Percentiles rank a stretch among this genome's conserved stretches.
These are phyloP conservation scores for Mortierella sp. DNA, from an alignment of 371 early-diverging fungal genomes.

Conservation along the genomic window DNA sequence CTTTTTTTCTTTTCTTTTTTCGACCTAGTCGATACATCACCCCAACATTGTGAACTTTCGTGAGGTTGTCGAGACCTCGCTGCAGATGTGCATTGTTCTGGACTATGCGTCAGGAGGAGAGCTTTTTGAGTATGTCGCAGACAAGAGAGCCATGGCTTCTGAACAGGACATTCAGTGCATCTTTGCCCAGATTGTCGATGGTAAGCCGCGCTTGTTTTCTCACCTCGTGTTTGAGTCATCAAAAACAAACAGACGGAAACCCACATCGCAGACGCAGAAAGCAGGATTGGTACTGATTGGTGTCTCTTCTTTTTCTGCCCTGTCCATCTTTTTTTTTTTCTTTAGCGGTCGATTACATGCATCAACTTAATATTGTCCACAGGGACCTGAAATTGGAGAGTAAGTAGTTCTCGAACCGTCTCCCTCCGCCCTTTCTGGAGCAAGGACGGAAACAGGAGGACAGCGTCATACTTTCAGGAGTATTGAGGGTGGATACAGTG, in stretches of 20 bases:
- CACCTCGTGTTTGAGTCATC: constrained; percentile 5
- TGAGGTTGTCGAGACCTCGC: constrained; percentile 79
- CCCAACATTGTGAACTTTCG: constrained; percentile 79
- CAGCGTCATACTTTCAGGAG: not conserved
- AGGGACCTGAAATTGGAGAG: constrained; percentile 87
- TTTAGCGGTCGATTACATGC: constrained; percentile 76
- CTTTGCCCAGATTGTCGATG: constrained; percentile 50
- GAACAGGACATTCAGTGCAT: constrained; percentile 49
- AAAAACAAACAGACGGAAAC: not conserved
- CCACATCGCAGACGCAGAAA: not conserved
- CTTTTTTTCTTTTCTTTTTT: constrained; percentile 9
- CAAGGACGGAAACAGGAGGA: not conserved
- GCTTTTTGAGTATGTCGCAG: constrained; percentile 73
- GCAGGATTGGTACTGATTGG: not conserved
- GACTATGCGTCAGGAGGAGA: constrained; percentile 79
- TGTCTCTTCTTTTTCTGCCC: not conserved
- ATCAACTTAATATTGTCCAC: constrained; percentile 80
- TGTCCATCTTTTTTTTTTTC: not conserved
- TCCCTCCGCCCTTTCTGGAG: constrained; percentile 26
- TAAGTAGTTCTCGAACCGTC: constrained; percentile 40
- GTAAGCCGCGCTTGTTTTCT: constrained; percentile 19
- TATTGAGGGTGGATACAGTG: not conserved
- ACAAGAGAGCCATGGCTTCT: constrained; percentile 42
- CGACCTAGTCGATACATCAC: constrained; percentile 68
- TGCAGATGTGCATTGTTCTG: constrained; percentile 72